Conservation (phyloP, 768 basidiomycete species). For the Hydnum rufescens region DNA sequence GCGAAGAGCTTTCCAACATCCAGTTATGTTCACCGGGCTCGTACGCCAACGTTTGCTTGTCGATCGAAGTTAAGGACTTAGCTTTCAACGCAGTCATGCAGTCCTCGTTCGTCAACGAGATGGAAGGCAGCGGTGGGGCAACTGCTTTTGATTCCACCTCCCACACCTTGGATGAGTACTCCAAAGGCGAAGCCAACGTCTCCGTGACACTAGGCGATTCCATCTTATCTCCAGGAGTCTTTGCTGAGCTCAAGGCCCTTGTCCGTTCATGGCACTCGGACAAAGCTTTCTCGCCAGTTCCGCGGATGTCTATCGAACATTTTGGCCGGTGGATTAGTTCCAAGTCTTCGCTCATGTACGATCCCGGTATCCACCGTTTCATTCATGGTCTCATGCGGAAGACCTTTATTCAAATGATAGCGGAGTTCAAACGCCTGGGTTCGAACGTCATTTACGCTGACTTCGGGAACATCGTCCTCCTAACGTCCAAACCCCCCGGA, state of each 20-base stretch:
- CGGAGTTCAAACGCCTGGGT: slow-evolving; percentile 89
- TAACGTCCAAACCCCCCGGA: slow-evolving; percentile 89
- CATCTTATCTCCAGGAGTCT: slow-evolving; percentile 69
- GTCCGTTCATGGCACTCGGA: slow-evolving; percentile 70
- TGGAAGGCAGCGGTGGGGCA: slow-evolving; percentile 86
- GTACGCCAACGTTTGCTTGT: slow-evolving; percentile 84
- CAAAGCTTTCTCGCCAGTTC: slow-evolving; percentile 23
- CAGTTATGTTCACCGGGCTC: slow-evolving; percentile 73
- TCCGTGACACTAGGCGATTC: slow-evolving; percentile 78
- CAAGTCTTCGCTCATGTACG: slow-evolving; percentile 67
- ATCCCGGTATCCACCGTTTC: slow-evolving; percentile 83
- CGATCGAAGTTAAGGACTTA: slow-evolving; percentile 74
- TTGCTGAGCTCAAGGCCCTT: slow-evolving; percentile 68
- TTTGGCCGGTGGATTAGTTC: slow-evolving; percentile 98
- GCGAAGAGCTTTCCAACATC: slow-evolving; percentile 58
- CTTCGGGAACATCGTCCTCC: slow-evolving; percentile 72
- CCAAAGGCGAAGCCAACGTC: slow-evolving; percentile 43
- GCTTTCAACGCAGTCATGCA: slow-evolving; percentile 89
- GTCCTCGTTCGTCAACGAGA: slow-evolving; percentile 85
- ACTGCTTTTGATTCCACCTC: slow-evolving; percentile 89
- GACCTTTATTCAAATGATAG: slow-evolving; percentile 88
- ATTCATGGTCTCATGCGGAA: slow-evolving; percentile 93
- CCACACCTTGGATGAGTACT: slow-evolving; percentile 77
- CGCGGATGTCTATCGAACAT: slow-evolving; percentile 47
- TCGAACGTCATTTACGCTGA: slow-evolving; percentile 88